Conservation (phyloP, 768 basidiomycete genomes). For the Mycena belliarum region DNA sequence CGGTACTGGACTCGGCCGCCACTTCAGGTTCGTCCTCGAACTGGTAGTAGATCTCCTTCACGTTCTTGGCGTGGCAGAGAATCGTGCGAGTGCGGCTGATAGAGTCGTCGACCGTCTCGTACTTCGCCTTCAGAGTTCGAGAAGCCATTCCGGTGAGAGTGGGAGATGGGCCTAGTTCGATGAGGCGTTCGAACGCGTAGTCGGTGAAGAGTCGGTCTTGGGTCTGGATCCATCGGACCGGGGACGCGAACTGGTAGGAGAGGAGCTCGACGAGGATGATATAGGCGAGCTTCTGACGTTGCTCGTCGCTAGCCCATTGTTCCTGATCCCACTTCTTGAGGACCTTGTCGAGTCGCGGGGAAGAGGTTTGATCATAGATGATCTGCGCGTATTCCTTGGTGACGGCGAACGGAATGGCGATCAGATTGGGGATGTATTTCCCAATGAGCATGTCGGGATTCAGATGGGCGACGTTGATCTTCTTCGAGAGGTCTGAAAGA, state of each 20-base stretch:
- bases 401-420: slow-evolving; percentile 85
- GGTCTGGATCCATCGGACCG: slow-evolving; percentile 99
- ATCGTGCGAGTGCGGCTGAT: slow-evolving; percentile 76
- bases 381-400: slow-evolving; percentile 87
- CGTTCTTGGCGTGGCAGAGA: slow-evolving; percentile 92
- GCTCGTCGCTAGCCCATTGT: slow-evolving; percentile 75
- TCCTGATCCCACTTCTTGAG: slow-evolving; percentile 93
- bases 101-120: slow-evolving; percentile 87
- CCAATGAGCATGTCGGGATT: slow-evolving; percentile 94
- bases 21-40: slow-evolving; percentile 83
- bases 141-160: slow-evolving; percentile 94
- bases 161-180: slow-evolving; percentile 95
- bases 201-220: slow-evolving; percentile 90
- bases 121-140: slow-evolving; percentile 90
- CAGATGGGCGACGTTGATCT: slow-evolving; percentile 88
- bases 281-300: slow-evolving; percentile 93
- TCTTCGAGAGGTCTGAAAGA: slow-evolving; percentile 86
- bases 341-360: slow-evolving; percentile 94
- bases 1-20: slow-evolving; percentile 34
- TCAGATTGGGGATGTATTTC: slow-evolving; percentile 96
- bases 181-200: slow-evolving; percentile 88
- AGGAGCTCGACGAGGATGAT: slow-evolving; percentile 95
- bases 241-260: slow-evolving; percentile 97
- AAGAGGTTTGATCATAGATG: slow-evolving; percentile 96
- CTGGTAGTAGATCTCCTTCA: slow-evolving; percentile 96